Evolutionary conservation across 768 basidiomycete species (phyloP), one percentile per base, ranked within the genome.

Genomic region (Boletus speciosus): DNA sequence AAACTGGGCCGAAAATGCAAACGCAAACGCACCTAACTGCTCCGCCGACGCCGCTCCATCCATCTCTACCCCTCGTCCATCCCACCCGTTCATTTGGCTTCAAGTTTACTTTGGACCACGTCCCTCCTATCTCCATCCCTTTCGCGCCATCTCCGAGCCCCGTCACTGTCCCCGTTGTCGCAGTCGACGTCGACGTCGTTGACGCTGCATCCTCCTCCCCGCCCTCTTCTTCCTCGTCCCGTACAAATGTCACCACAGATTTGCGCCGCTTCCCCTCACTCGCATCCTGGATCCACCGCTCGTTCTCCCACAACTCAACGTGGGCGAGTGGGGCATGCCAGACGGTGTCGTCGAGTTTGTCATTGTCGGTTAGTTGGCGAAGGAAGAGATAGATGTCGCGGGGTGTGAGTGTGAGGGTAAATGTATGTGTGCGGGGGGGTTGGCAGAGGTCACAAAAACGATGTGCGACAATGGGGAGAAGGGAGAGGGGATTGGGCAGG

Each of bases 271-370:
- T 56, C 32, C 10, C 21, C 6, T 64, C 53, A 0, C 41, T 8
- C 2, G 35, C 48, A 32, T 57, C 54, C 32, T 70, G 67, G 35
- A 68, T 65, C 72, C 79, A 85, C 16, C 90, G 76, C 65, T 92
- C 88, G 69, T 91, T 93, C 74, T 93, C 90, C 75, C 81, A 92
- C 23, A 92, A 65, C 67, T 89, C 86, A 15, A 92, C 87, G 34
- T 83, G 79, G 6, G 81, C 68, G 71, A 85, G 76, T 63, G 86
- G 81, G 2, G 84, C 74, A 0, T 70, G 73, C 88, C 88, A 91
- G 41, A 81, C 81, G 29, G 63, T 69, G 62, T 90, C 86, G 6
- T 76, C 73, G 4, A 93, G 77, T 11, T 72, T 74, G 57, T 91
- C 86, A 57, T 93, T 74, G 59, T 92, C 86, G 21, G 84, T 61